Evolutionary conservation across 2,329 filamentous ascomycete genomes (phyloP).

Genomic region (Xylaria sp.): DNA sequence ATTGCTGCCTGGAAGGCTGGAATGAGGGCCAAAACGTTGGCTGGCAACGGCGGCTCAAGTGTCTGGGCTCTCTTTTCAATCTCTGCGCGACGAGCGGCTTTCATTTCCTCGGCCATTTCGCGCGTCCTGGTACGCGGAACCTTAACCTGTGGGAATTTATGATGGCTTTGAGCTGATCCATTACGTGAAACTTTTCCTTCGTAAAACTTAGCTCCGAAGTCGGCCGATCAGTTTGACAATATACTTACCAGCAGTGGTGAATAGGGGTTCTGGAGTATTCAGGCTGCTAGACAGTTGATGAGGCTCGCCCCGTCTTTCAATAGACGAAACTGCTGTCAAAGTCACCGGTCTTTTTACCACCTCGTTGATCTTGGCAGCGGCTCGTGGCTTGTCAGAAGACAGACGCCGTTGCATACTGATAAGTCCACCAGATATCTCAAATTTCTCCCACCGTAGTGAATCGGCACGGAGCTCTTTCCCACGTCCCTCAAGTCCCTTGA

Average conservation of each 20-base stretch:
- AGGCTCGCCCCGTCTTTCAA: background rate
- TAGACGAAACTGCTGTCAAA: background rate
- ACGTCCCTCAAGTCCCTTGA: slow-evolving; percentile 75
- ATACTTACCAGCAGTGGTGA: slow-evolving; percentile 14
- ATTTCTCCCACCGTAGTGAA: slow-evolving; percentile 79
- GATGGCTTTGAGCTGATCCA: background rate
- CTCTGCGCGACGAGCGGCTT: slow-evolving; percentile 71
- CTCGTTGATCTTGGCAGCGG: background rate
- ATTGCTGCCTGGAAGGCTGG: slow-evolving; percentile 79
- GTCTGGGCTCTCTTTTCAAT: slow-evolving; percentile 77
- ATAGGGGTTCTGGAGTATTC: background rate
- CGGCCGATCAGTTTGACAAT: background rate
- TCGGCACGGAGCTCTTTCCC: slow-evolving; percentile 71
- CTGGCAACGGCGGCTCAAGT: slow-evolving; percentile 72
- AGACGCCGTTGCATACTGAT: slow-evolving; percentile 52
- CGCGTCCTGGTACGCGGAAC: slow-evolving; percentile 59
- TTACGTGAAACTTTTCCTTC: slow-evolving; percentile 1
- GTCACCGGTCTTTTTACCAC: slow-evolving; percentile 11
- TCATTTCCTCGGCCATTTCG: slow-evolving; percentile 72
- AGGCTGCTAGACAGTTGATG: background rate
- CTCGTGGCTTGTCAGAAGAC: slow-evolving; percentile 18
- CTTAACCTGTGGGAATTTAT: slow-evolving; percentile 30
- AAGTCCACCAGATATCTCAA: slow-evolving; percentile 64
- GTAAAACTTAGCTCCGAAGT: slow-evolving; percentile 12
- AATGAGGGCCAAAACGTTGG: slow-evolving; percentile 73